Percentiles rank a stretch among this genome's conserved stretches.
phyloP scores from a whole-genome alignment of 1,284 basidiomycete genomes.

The Trichosporon inkin region DNA sequence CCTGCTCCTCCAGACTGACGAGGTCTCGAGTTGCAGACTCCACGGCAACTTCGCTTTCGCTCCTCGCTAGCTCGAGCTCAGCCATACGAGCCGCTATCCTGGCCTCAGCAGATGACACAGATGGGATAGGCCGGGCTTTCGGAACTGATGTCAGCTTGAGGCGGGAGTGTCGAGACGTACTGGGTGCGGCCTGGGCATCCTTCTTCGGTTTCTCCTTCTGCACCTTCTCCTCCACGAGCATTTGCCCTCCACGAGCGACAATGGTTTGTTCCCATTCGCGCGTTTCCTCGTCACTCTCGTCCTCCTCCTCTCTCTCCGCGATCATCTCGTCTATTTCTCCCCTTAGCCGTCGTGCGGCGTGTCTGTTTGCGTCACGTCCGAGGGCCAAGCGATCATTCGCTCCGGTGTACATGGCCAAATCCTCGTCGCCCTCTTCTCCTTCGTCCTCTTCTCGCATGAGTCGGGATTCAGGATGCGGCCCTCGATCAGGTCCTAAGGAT shows the following conservation, averaged over 20 bases:
- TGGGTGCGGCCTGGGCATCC: slow-evolving; percentile 68
- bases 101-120: slow-evolving; percentile 66
- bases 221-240: background rate
- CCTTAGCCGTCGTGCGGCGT: slow-evolving; percentile 65
- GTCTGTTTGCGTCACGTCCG: slow-evolving; percentile 75
- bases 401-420: slow-evolving; percentile 83
- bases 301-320: slow-evolving; percentile 72
- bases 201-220: slow-evolving; percentile 13
- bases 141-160: slow-evolving; percentile 55
- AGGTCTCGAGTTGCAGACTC: slow-evolving; percentile 58
- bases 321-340: slow-evolving; percentile 82
- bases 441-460: slow-evolving; percentile 89
- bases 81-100: slow-evolving; percentile 61
- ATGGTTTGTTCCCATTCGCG: slow-evolving; percentile 72
- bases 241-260: slow-evolving; percentile 15
- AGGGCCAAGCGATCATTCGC: slow-evolving; percentile 79
- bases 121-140: slow-evolving; percentile 54
- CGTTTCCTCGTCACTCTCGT: slow-evolving; percentile 66
- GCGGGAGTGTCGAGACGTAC: slow-evolving; percentile 54
- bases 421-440: slow-evolving; percentile 86
- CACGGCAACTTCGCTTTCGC: slow-evolving; percentile 44
- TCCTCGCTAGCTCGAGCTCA: slow-evolving; percentile 51
- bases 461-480: slow-evolving; percentile 81
- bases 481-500: slow-evolving; percentile 56
- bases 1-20: slow-evolving; percentile 66